phyloP scores from a whole-genome alignment of 2,329 filamentous ascomycete species.

The Macroventuria anomochaeta region DNA sequence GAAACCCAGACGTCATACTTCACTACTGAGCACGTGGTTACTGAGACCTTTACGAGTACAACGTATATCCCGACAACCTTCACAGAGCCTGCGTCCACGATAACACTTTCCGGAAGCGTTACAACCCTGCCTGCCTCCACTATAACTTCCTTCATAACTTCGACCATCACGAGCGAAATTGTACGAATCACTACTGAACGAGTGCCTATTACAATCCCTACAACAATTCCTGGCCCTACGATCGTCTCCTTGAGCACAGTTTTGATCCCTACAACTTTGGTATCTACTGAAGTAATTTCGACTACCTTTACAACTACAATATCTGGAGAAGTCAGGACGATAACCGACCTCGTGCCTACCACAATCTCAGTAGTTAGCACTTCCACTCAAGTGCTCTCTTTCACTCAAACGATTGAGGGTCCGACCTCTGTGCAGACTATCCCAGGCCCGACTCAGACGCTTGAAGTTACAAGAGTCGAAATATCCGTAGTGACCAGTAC shows the following conservation, averaged over 20 bases:
- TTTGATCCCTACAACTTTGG: background rate
- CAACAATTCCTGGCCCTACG: background rate
- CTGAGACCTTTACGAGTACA: conserved; percentile 3
- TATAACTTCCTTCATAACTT: conserved; percentile 2
- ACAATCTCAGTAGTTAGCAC: background rate
- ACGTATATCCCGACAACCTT: background rate
- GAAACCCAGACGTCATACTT: background rate
- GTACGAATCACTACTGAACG: background rate
- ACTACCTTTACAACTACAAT: background rate
- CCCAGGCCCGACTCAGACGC: conserved; percentile 4
- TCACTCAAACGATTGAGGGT: no score
- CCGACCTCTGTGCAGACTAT: conserved; percentile 1
- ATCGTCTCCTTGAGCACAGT: background rate
- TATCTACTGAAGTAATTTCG: background rate
- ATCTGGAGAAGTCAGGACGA: background rate
- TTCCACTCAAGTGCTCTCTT: background rate
- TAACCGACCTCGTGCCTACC: background rate
- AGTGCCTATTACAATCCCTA: background rate
- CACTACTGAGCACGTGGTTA: conserved; percentile 9
- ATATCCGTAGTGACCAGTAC: conserved; percentile 15
- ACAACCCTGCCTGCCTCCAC: conserved; percentile 1
- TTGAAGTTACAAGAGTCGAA: conserved; percentile 6
- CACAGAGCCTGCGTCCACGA: conserved; percentile 3
- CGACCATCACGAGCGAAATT: background rate
- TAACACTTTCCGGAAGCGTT: conserved; percentile 5